phyloP scores from a whole-genome alignment of 1,284 basidiomycete species.

The Exobasidium cylindrosporum region DNA sequence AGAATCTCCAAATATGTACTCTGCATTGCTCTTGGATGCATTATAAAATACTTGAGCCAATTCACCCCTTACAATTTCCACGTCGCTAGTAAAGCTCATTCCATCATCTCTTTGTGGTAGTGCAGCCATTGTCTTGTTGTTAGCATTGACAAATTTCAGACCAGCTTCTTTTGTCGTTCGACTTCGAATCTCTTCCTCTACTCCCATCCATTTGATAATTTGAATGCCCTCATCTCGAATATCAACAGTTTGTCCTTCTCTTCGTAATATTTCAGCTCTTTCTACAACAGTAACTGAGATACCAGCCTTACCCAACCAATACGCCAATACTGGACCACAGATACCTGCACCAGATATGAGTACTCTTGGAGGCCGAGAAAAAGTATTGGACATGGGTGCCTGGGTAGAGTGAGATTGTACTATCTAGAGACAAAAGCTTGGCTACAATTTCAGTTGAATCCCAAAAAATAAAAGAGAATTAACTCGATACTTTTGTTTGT shows the following conservation, averaged over 20 bases:
- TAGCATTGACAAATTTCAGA: conserved; percentile 32
- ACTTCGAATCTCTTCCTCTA: conserved; percentile 30
- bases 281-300: conserved; percentile 53
- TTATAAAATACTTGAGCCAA: conserved; percentile 26
- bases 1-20: conserved; percentile 23
- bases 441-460: too few species aligned
- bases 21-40: conserved; percentile 13
- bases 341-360: conserved; percentile 56
- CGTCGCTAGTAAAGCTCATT: conserved; percentile 28
- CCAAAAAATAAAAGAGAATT: too few species aligned
- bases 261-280: conserved; percentile 33
- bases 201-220: conserved; percentile 49
- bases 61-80: conserved; percentile 35
- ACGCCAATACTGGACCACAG: conserved; percentile 54
- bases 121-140: conserved; percentile 26
- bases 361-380: too few species aligned
- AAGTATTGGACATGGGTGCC: too few species aligned
- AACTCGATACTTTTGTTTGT: too few species aligned
- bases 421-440: too few species aligned
- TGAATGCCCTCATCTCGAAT: conserved; percentile 40
- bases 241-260: conserved; percentile 55
- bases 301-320: conserved; percentile 38
- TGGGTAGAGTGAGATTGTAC: too few species aligned
- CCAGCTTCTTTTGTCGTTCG: conserved; percentile 51
- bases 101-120: too few species aligned